Evolutionary conservation across 306 rosid genomes (phyloP).

Genomic region (Neltuma alba): DNA sequence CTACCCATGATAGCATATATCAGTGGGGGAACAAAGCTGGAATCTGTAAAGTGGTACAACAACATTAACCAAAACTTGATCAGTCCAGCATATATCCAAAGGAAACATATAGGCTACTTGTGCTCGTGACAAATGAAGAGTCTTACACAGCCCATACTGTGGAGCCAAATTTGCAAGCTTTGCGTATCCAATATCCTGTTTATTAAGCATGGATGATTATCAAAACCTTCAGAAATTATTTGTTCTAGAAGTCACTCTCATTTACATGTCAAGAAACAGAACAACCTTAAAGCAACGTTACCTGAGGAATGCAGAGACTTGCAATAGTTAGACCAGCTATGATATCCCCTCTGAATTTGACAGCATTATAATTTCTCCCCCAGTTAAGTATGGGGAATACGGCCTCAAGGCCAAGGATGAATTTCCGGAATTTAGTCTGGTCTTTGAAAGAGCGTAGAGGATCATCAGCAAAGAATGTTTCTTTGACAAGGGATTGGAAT

Average conservation of each 20-base stretch:
- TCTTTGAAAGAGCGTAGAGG: slow-evolving; percentile 87
- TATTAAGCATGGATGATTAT: slow-evolving; percentile 13
- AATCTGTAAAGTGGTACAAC: slow-evolving; percentile 54
- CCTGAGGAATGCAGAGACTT: slow-evolving; percentile 99
- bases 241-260: neutral
- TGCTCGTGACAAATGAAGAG: slow-evolving; percentile 11
- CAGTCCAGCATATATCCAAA: slow-evolving; percentile 26
- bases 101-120: slow-evolving; percentile 1
- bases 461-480: slow-evolving; percentile 86
- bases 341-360: slow-evolving; percentile 79
- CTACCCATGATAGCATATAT: slow-evolving; percentile 95
- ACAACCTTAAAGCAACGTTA: slow-evolving; percentile 35
- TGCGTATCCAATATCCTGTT: slow-evolving; percentile 91
- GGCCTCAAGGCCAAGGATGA: slow-evolving; percentile 77
- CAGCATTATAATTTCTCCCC: slow-evolving; percentile 70
- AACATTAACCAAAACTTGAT: slow-evolving; percentile 32
- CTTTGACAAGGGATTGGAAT: slow-evolving; percentile 65
- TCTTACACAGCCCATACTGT: slow-evolving; percentile 88
- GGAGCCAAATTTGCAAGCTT: slow-evolving; percentile 93
- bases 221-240: neutral
- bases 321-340: slow-evolving; percentile 95
- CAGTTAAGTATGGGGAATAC: slow-evolving; percentile 82
- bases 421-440: slow-evolving; percentile 69
- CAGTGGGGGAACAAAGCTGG: slow-evolving; percentile 94
- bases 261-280: neutral